Conservation (phyloP, 139 green algal genomes). For the Chlamydomonas applanata region DNA sequence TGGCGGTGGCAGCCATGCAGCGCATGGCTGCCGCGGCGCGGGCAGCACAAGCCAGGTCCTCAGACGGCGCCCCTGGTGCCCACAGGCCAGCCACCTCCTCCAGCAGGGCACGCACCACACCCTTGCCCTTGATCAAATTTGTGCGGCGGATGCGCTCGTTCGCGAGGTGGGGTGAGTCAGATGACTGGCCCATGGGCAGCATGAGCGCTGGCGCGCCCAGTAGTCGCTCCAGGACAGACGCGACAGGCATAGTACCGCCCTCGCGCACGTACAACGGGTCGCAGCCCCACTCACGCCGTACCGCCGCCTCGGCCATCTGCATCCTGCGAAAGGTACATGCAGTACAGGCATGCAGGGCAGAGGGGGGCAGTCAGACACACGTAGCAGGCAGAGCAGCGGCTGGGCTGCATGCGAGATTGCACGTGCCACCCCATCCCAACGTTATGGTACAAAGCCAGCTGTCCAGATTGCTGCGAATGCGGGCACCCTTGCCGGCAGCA, state of each 20-base stretch:
- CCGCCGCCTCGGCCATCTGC: constrained; percentile 68
- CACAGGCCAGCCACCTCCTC: constrained; percentile 45
- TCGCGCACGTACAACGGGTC: constrained; percentile 82
- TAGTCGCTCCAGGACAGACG: constrained; percentile 81
- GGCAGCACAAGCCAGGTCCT: background rate
- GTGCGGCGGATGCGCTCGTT: constrained; percentile 84
- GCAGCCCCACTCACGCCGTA: constrained; percentile 73
- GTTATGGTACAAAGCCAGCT: no score
- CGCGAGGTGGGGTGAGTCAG: constrained; percentile 82
- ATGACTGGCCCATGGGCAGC: constrained; percentile 90
- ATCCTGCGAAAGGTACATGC: constrained; percentile 51
- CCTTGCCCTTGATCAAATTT: constrained; percentile 86
- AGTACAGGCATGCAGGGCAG: no score
- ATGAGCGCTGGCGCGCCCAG: constrained; percentile 84
- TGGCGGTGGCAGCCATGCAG: background rate
- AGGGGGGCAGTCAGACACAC: no score
- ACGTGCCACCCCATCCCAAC: no score
- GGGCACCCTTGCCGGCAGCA: no score
- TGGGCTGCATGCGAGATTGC: no score
- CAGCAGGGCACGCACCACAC: constrained; percentile 74
- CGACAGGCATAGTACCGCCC: constrained; percentile 89
- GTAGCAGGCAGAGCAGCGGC: no score
- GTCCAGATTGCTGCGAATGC: no score
- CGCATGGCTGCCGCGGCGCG: background rate
- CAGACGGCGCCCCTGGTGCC: background rate